These are phyloP conservation scores for Polymyxa betae DNA, from an alignment of 208 protist species.

Conservation along the genomic window DNA sequence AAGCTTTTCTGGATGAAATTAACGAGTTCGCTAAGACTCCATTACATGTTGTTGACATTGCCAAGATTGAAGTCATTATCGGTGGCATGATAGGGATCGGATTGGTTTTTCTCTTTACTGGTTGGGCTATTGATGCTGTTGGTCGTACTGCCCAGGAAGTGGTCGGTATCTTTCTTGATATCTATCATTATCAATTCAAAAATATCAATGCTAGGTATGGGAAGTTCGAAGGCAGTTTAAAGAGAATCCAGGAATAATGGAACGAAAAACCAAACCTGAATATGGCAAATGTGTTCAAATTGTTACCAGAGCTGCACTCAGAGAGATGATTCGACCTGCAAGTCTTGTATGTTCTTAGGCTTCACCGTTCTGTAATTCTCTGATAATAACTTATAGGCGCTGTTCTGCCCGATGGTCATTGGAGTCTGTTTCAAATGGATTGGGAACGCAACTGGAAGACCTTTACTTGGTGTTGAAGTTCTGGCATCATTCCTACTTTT, in stretches of 20 bases:
- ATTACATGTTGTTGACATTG: conserved; percentile 62
- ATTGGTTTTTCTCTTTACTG: conserved; percentile 76
- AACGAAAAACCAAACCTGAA: conserved; percentile 82
- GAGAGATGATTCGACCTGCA: conserved; percentile 87
- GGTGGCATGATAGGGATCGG: conserved; percentile 87
- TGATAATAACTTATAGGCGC: too few relatives aligned
- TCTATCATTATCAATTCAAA: conserved; percentile 1
- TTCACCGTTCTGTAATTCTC: too few relatives aligned
- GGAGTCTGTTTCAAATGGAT: conserved; percentile 67
- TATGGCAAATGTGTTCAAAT: conserved; percentile 89
- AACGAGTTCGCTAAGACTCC: conserved; percentile 50
- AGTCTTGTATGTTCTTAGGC: conserved; percentile 67
- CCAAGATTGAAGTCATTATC: conserved; percentile 75
- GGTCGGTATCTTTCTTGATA: neutral
- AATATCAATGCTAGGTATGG: conserved; percentile 71
- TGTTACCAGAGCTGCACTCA: conserved; percentile 83
- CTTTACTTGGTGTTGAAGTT: conserved; percentile 72
- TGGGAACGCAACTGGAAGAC: conserved; percentile 51
- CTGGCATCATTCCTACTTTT: conserved; percentile 86
- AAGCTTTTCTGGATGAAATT: conserved; percentile 76
- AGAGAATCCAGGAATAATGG: conserved; percentile 77
- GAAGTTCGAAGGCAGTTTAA: conserved; percentile 90
- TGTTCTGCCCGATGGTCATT: conserved; percentile 77
- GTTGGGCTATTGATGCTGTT: conserved; percentile 80
- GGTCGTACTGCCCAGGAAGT: conserved; percentile 86